Evolutionary conservation across 2,329 filamentous ascomycete genomes (phyloP).

Genomic region (Phaeosphaeriaceae sp.): DNA sequence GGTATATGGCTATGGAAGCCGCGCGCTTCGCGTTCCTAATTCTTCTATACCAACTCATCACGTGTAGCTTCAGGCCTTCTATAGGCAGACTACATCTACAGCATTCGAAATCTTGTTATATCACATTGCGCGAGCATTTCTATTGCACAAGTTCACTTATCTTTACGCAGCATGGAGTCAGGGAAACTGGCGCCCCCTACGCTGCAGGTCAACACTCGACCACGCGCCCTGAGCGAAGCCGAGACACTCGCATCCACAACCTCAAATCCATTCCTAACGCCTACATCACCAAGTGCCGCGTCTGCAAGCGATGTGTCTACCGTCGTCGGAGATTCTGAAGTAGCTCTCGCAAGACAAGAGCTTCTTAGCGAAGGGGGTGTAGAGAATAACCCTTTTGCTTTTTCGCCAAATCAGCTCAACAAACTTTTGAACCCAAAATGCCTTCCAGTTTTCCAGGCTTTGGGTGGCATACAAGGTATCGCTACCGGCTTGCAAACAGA

Average conservation of each 20-base stretch:
- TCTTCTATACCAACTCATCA: conserved; percentile 1
- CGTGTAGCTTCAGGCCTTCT: background rate
- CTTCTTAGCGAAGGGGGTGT: conserved; percentile 36
- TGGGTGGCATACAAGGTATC: conserved; percentile 63
- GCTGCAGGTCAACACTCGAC: conserved; percentile 35
- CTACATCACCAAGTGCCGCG: conserved; percentile 31
- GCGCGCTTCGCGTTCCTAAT: conserved; percentile 6
- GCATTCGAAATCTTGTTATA: background rate
- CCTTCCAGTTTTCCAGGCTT: conserved; percentile 56
- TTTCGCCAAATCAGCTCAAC: conserved; percentile 61
- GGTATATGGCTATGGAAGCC: conserved; percentile 17
- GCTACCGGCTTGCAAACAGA: conserved; percentile 61
- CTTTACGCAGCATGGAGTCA: conserved; percentile 24
- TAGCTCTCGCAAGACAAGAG: conserved; percentile 27
- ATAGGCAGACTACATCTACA: background rate
- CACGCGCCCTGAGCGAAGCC: conserved; percentile 30
- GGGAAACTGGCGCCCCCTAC: conserved; percentile 35
- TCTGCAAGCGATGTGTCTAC: conserved; percentile 28
- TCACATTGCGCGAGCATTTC: background rate
- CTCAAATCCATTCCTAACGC: conserved; percentile 33
- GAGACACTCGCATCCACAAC: conserved; percentile 33
- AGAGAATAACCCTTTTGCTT: conserved; percentile 60
- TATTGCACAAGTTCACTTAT: background rate
- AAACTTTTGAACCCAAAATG: conserved; percentile 61
- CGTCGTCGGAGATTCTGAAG: conserved; percentile 39